Conservation (phyloP, 768 basidiomycete genomes). For the Exidia glandulosa region DNA sequence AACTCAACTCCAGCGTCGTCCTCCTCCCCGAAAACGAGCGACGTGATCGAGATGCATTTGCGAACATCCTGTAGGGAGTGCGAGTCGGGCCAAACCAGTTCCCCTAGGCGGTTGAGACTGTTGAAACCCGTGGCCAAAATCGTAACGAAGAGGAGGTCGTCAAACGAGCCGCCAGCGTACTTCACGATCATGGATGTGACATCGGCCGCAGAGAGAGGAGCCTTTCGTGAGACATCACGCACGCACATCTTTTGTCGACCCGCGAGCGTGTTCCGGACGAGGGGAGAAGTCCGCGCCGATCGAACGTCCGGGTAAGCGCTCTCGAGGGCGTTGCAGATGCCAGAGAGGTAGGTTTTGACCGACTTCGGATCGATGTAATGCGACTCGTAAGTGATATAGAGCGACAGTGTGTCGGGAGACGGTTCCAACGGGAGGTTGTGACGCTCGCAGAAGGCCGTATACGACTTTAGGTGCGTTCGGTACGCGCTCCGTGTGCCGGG, state of each 20-base stretch:
- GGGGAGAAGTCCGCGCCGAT: background rate
- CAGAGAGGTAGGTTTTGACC: conserved; percentile 4
- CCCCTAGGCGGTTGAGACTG: conserved; percentile 18
- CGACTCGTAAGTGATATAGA: conserved; percentile 5
- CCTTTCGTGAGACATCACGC: conserved; percentile 16
- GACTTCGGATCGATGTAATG: conserved; percentile 2
- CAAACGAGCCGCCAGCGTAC: conserved; percentile 17
- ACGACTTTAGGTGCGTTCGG: conserved; percentile 4
- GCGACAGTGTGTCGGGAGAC: conserved; percentile 4
- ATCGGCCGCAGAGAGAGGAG: conserved; percentile 11
- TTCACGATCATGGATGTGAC: conserved; percentile 7
- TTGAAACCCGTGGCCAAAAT: conserved; percentile 13
- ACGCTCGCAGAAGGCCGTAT: conserved; percentile 3
- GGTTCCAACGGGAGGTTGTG: conserved; percentile 6
- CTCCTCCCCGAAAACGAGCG: background rate
- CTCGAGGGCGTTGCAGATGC: conserved; percentile 4
- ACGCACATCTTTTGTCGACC: conserved; percentile 14
- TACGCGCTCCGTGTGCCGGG: conserved; percentile 6
- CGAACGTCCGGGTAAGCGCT: background rate
- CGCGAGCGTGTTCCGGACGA: conserved; percentile 2
- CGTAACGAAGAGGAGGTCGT: conserved; percentile 19
- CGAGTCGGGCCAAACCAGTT: conserved; percentile 16
- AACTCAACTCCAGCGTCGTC: conserved; percentile 7
- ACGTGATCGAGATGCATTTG: conserved; percentile 2
- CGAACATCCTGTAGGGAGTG: background rate